Evolutionary conservation across 495 filamentous ascomycete species (phyloP), one percentile per base, ranked within the genome.

Genomic region (Lasiosphaeria ovina): DNA sequence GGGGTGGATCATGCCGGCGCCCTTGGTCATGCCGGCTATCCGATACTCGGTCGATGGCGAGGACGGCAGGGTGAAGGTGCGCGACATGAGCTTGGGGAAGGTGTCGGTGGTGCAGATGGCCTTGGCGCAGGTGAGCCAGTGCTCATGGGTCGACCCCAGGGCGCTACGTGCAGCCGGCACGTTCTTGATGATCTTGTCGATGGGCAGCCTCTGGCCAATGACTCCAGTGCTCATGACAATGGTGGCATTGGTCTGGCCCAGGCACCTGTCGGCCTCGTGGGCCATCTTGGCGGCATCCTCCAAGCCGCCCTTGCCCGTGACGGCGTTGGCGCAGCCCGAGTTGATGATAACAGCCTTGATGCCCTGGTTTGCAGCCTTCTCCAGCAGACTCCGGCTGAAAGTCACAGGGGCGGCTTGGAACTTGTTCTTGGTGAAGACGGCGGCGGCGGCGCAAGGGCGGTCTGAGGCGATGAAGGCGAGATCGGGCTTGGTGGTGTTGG

Each of bases 31-130:
- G 52, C 94, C 94, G 33, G 89, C 92, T 33, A 99, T 88, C 65
- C 82, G 79, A 78, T 97, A 99, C 69, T 83, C 81, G 45, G 82
- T 85, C 8, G 78, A 76, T 3, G 89, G 86, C 8, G 90, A 90
- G 9, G 90, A 94, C 31, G 93, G 93, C 34, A 99, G 85, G 5
- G 77, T 86, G 75, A 98, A 99, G 4, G 84, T 86, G 58, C 82
- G 84, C 17, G 93, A 97, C 59, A 90, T 79, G 60, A 99, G 87
- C 77, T 99, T 99, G 62, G 95, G 94, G 78, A 99, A 99, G 34
- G 95, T 99, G 75, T 99, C 95, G 34, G 94, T 99, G 14, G 94
- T 99, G 79, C 93, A 97, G 74, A 99, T 99, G 31, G 94, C 92
- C 67, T 88, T 89, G 53, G 95, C 95, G 52, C 89, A 87, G 34